phyloP scores from a whole-genome alignment of 768 basidiomycete species.

The Pleurotus ostreatus region DNA sequence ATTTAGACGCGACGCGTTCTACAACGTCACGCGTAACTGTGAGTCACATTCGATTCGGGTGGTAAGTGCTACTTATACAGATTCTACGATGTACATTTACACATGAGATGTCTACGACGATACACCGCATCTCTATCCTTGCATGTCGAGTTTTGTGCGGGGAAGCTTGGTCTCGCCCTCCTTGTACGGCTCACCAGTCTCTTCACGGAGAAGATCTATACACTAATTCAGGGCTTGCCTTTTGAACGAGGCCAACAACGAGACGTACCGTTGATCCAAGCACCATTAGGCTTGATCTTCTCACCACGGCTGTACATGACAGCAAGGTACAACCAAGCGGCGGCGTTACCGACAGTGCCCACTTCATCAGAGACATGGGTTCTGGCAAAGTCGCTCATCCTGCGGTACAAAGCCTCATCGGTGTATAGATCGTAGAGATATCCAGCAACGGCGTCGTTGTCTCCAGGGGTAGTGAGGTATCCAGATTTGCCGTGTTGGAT shows the following conservation, averaged over 20 bases:
- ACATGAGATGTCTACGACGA: background rate
- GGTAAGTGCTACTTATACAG: background rate
- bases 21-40: background rate
- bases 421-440: constrained; percentile 77
- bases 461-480: constrained; percentile 74
- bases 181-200: constrained; percentile 68
- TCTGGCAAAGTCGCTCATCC: constrained; percentile 63
- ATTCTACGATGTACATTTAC: background rate
- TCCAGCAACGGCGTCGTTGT: constrained; percentile 71
- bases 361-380: constrained; percentile 85
- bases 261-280: constrained; percentile 67
- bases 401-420: constrained; percentile 60
- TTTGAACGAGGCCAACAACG: background rate
- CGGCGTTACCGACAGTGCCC: constrained; percentile 76
- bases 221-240: background rate
- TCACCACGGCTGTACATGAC: constrained; percentile 76
- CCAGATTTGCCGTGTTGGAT: constrained; percentile 86
- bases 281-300: constrained; percentile 76
- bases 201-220: constrained; percentile 58
- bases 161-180: constrained; percentile 71
- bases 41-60: background rate
- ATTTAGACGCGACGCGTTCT: constrained; percentile 1
- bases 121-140: constrained; percentile 32
- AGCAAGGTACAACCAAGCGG: constrained; percentile 60
- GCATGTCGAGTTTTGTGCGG: constrained; percentile 54